Base-by-base conservation (phyloP, 176 grass and related monocot species). In the Zizania latifolia region DNA sequence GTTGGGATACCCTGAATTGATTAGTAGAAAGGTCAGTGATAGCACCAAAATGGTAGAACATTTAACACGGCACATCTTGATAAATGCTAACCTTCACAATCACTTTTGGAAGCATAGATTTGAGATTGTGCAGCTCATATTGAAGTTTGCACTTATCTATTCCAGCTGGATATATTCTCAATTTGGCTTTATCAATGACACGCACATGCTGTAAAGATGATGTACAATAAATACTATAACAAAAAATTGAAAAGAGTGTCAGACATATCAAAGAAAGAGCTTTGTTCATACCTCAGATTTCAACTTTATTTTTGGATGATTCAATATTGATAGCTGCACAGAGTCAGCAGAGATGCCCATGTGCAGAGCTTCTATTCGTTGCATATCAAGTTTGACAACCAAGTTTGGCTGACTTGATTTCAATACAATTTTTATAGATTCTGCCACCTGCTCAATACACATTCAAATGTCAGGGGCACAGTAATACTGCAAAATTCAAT, bases 241-340 rank as follows among this genome's bases (percentile, higher is more conserved):
- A 43, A 21, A 58, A 71, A 81, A 41, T 11, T 62, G 31, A 11
- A 29, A 16, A 16, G n/a, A n/a, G n/a, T n/a, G 19, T 43, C 41
- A 24, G 60, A 68, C 8, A 3, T 65, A 58, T 43, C 34, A 46
- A 78, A 82, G 66, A 15, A 33, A 61, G 12, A 85, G 23, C 21
- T 26, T 77, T 61, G 66, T 81, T 28, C 39, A 67, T 76, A 93
- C 94, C 94, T 93, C 90, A 54, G 81, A 62, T 84, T 93, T 97
- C 80, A 97, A 77, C 77, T 97, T 97, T 13, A 93, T 74, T 85
- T 92, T 97, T 74, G 81, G 81, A 92, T 97, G 91, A 70, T 86
- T 89, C 84, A 97, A 74, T 57, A 97, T 97, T 66, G 94, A 91
- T 13, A 83, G 66, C 46, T 90, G 75, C 12, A 97, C 94, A 57